These are phyloP conservation scores for Chrysosporium keratinophilum DNA, from an alignment of 2,329 filamentous ascomycete species.

Conservation along the genomic window DNA sequence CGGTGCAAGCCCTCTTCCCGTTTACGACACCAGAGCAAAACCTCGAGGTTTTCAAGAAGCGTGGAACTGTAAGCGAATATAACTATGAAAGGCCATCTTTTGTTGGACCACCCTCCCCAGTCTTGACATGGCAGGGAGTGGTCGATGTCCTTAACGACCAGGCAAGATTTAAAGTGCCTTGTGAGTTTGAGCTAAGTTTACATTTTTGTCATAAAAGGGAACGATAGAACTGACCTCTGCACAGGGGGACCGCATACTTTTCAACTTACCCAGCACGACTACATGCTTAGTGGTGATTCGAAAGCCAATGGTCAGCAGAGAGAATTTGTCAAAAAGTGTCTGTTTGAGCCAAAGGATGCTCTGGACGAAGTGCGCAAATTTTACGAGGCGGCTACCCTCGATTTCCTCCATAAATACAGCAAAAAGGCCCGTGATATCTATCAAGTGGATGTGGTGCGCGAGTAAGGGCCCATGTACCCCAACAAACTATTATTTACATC, in stretches of 20 bases:
- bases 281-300: conserved; percentile 20
- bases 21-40: conserved; percentile 23
- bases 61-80: conserved; percentile 15
- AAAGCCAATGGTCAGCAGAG: conserved; percentile 18
- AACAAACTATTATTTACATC: conserved; percentile 10
- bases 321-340: conserved; percentile 17
- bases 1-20: conserved; percentile 21
- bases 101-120: conserved; percentile 9
- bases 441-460: conserved; percentile 21
- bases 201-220: background rate
- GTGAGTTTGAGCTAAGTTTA: background rate
- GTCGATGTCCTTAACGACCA: conserved; percentile 18
- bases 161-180: conserved; percentile 17
- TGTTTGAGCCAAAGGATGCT: conserved; percentile 13
- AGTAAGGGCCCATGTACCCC: conserved; percentile 17
- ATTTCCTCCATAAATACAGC: conserved; percentile 27
- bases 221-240: conserved; percentile 14
- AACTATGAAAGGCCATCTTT: conserved; percentile 12
- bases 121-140: conserved; percentile 17
- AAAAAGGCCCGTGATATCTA: conserved; percentile 32
- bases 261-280: conserved; percentile 14
- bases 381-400: conserved; percentile 16
- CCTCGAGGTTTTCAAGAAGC: conserved; percentile 18
- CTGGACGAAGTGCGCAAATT: conserved; percentile 16
- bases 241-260: conserved; percentile 14